These are phyloP conservation scores for Amesomyces nigricolor DNA, from an alignment of 2,329 filamentous ascomycete genomes.

Conservation along the genomic window DNA sequence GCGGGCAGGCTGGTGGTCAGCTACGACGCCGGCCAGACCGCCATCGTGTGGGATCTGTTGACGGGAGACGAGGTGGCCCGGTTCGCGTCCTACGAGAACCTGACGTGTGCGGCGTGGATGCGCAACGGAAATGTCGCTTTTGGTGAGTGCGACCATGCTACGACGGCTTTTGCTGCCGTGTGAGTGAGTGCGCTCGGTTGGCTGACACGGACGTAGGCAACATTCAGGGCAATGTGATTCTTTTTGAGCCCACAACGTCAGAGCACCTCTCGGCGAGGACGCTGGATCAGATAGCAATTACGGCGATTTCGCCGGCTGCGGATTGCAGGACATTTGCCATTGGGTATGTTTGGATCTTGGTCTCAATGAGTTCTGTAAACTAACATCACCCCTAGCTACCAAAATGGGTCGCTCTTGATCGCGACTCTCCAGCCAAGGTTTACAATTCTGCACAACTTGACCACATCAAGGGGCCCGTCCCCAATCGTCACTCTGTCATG, in stretches of 20 bases:
- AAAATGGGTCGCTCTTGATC: slow-evolving; percentile 90
- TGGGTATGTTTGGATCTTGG: slow-evolving; percentile 54
- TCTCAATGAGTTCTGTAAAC: background rate
- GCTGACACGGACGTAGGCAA: slow-evolving; percentile 59
- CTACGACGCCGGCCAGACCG: slow-evolving; percentile 84
- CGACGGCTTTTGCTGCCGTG: slow-evolving; percentile 10
- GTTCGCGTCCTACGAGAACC: slow-evolving; percentile 86
- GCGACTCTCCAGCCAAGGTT: slow-evolving; percentile 86
- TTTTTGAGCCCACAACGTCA: slow-evolving; percentile 88
- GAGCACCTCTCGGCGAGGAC: slow-evolving; percentile 90
- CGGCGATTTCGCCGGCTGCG: slow-evolving; percentile 79
- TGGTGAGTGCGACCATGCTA: slow-evolving; percentile 53
- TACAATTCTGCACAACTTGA: slow-evolving; percentile 88
- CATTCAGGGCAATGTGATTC: slow-evolving; percentile 82
- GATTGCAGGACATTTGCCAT: slow-evolving; percentile 96
- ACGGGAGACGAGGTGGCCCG: slow-evolving; percentile 84
- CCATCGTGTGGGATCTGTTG: slow-evolving; percentile 94
- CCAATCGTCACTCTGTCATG: slow-evolving; percentile 82
- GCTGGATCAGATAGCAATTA: slow-evolving; percentile 86
- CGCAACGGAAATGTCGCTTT: slow-evolving; percentile 94
- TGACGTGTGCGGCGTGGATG: slow-evolving; percentile 90
- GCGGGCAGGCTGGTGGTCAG: slow-evolving; percentile 83
- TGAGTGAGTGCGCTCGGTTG: background rate
- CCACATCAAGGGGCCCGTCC: slow-evolving; percentile 75
- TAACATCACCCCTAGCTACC: slow-evolving; percentile 56